Percentiles rank a stretch among this genome's conserved stretches.
Conservation (phyloP, 352 stramenopile genomes). For the Globisporangium middletonii region DNA sequence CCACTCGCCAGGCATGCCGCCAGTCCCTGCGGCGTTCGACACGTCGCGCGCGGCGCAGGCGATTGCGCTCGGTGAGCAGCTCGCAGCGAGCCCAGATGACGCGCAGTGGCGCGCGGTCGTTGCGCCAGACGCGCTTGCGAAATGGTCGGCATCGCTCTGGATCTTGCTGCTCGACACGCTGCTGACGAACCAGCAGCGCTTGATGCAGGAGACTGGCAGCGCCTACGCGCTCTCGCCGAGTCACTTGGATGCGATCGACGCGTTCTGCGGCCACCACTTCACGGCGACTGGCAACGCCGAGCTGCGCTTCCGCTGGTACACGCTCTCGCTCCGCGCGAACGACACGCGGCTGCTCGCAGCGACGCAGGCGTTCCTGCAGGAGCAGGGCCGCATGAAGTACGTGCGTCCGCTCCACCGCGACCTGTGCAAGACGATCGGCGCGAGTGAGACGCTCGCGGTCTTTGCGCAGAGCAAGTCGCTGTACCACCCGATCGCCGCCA, state of each 20-base stretch:
- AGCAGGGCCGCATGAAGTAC: conserved; percentile 78
- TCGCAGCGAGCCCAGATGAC: conserved; percentile 19
- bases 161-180: conserved; percentile 59
- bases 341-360: conserved; percentile 35
- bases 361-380: conserved; percentile 43
- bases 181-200: conserved; percentile 11
- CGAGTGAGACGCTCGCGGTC: conserved; percentile 20
- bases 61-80: conserved; percentile 33
- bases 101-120: conserved; percentile 20
- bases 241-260: conserved; percentile 52
- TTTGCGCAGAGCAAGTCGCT: conserved; percentile 49
- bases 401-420: conserved; percentile 63
- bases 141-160: conserved; percentile 46
- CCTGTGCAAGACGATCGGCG: conserved; percentile 31
- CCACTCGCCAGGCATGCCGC: conserved; percentile 84
- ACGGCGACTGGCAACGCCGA: conserved; percentile 57
- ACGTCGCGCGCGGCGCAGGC: conserved; percentile 59
- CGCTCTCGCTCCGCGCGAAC: conserved; percentile 41
- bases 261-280: conserved; percentile 39
- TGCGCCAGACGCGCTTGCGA: conserved; percentile 1
- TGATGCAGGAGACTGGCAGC: background rate
- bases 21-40: conserved; percentile 84
- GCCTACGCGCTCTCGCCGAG: conserved; percentile 13
- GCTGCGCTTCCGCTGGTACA: conserved; percentile 69
- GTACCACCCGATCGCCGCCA: conserved; percentile 66